Base-by-base conservation (phyloP, 495 filamentous ascomycete genomes). In the Daldinia childiae region DNA sequence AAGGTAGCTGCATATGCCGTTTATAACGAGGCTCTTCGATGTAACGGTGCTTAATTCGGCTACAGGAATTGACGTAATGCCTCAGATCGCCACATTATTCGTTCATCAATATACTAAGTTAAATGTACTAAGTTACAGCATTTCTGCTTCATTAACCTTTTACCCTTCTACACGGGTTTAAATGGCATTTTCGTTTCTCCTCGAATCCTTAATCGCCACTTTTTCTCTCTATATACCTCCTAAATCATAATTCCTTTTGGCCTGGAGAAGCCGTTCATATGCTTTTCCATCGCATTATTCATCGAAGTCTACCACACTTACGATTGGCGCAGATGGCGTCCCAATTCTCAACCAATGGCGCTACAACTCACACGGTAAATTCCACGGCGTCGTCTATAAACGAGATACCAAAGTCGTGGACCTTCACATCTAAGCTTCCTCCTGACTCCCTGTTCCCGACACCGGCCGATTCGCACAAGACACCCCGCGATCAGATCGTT, bases 391-490 rank as follows among this genome's bases (percentile, higher is more conserved):
- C 65, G 7, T 80, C 92, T 27, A 82, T 97, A 36, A 77, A 82
- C 56, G 90, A 93, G 11, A 84, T 99, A 39, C 92, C 92, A 26
- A 98, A 97, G 79, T 92, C 93, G 45, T 93, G 91, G 84, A 85
- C 83, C 62, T 97, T 97, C 81, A 97, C 92, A 4, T 88, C 87
- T 6, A 90, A 87, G 29, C 86, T 97, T 12, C 91, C 93, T 11
- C 79, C 93, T 12, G 95, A 99, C 78, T 83, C 90, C 27, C 79
- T 85, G 12, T 97, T 93, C 79, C 90, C 92, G 17, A 95, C 93
- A 0, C 93, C 95, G 1, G 86, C 88, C 21, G 82, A 82, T 51
- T 97, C 94, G 4, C 91, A 96, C 76, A 86, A 89, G 57, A 92
- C 94, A 1, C 90, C 92, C 2, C 88, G 94, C 69, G 82, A 90